These are phyloP conservation scores for Aureobasidium vineae DNA, from an alignment of 2,329 filamentous ascomycete species.

Conservation along the genomic window DNA sequence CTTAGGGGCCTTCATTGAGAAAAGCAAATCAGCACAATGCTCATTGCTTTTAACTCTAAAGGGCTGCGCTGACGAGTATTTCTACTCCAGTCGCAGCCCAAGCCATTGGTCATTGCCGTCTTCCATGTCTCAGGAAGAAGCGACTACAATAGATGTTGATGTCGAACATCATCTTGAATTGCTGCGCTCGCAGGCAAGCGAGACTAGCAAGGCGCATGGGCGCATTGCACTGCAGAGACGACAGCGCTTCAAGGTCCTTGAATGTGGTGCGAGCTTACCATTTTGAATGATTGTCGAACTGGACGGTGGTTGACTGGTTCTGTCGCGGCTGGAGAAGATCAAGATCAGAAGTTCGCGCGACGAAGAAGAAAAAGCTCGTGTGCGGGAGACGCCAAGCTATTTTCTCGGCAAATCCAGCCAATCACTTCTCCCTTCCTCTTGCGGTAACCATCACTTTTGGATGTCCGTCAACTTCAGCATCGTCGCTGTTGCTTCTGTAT, in stretches of 20 bases:
- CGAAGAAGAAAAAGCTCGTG: slow-evolving; percentile 25
- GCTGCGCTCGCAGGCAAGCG: slow-evolving; percentile 26
- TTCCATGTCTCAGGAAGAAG: slow-evolving; percentile 11
- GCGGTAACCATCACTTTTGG: slow-evolving; percentile 3
- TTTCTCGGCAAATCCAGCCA: slow-evolving; percentile 14
- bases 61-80: slow-evolving; percentile 58
- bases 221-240: slow-evolving; percentile 26
- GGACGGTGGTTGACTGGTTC: slow-evolving; percentile 25
- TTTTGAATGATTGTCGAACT: slow-evolving; percentile 26
- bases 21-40: slow-evolving; percentile 90
- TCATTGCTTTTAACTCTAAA: slow-evolving; percentile 86
- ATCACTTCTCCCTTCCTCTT: slow-evolving; percentile 10
- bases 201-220: slow-evolving; percentile 14
- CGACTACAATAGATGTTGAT: slow-evolving; percentile 27
- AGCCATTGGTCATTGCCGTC: slow-evolving; percentile 45
- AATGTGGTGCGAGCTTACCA: slow-evolving; percentile 26
- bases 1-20: slow-evolving; percentile 99
- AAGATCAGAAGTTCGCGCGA: neutral
- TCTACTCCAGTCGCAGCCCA: slow-evolving; percentile 54
- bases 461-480: neutral
- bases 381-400: neutral
- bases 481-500: neutral
- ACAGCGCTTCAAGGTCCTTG: slow-evolving; percentile 16
- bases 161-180: slow-evolving; percentile 22
- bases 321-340: slow-evolving; percentile 23